These are phyloP conservation scores for Aspergillus ostianus DNA, from an alignment of 495 filamentous ascomycete genomes.

Conservation along the genomic window DNA sequence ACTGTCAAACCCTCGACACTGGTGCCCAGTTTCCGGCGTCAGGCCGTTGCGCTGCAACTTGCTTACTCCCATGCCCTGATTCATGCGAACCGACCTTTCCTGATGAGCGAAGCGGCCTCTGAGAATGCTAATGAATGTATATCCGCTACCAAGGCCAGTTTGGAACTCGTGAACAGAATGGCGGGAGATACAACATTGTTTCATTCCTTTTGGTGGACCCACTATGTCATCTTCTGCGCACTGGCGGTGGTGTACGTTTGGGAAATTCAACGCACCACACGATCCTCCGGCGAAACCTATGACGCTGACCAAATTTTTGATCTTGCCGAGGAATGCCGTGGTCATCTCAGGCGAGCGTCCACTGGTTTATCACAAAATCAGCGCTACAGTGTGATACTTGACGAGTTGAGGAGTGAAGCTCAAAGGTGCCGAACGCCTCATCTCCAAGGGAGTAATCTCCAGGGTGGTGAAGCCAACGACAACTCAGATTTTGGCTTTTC, in stretches of 20 bases:
- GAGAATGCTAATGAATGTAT: not conserved
- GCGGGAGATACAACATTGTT: constrained; percentile 21
- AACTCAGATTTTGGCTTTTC: no score
- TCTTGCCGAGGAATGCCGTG: constrained; percentile 3
- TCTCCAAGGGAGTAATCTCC: no score
- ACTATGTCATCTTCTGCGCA: constrained; percentile 37
- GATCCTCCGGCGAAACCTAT: not conserved
- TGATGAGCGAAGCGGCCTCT: constrained; percentile 10
- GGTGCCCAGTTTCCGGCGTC: constrained; percentile 22
- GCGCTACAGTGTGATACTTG: constrained; percentile 25
- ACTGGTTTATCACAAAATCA: constrained; percentile 19
- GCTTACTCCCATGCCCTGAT: constrained; percentile 29
- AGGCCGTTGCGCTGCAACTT: constrained; percentile 21
- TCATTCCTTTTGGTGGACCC: constrained; percentile 38
- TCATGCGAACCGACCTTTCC: constrained; percentile 26
- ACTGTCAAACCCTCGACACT: constrained; percentile 21
- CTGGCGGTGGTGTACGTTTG: constrained; percentile 35
- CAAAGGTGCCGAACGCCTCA: not conserved
- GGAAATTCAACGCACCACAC: constrained; percentile 26
- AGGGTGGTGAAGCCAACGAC: no score
- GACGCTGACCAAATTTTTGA: constrained; percentile 1
- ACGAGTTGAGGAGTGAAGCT: constrained; percentile 15
- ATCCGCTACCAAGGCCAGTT: not conserved
- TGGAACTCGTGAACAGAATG: constrained; percentile 20
- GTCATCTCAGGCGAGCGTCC: not conserved